Conservation (phyloP, 345 rosid species). For the Psidium guajava region DNA sequence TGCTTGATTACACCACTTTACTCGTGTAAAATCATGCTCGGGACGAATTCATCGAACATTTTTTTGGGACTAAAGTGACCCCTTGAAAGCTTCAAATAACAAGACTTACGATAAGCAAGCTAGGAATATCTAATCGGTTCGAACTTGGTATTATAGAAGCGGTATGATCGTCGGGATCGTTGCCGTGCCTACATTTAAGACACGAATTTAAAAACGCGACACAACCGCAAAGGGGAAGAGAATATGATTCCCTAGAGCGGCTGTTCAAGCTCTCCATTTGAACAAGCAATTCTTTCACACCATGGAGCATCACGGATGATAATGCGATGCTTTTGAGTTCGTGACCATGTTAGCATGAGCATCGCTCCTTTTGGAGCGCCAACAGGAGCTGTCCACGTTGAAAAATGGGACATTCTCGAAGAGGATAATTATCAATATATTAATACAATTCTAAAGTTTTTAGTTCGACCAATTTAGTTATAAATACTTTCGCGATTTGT, state of each 20-base stretch:
- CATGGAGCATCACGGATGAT: background rate
- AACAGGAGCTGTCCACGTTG: background rate
- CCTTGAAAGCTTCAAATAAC: background rate
- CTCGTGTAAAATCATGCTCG: accelerated
- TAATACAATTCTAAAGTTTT: background rate
- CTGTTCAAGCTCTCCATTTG: background rate
- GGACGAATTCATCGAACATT: background rate
- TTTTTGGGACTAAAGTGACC: background rate
- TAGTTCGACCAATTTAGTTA: background rate
- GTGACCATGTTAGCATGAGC: background rate
- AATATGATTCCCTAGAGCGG: background rate
- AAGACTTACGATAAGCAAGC: background rate
- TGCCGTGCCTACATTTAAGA: too few species aligned
- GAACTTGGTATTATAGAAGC: background rate
- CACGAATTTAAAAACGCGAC: background rate
- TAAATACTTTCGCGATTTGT: background rate
- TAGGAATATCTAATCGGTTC: background rate
- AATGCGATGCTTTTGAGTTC: background rate
- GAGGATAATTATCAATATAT: background rate
- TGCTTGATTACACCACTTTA: background rate
- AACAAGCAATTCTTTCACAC: background rate
- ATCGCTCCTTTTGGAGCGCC: background rate
- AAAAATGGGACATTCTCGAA: background rate
- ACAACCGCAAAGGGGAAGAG: background rate
- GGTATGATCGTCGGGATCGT: background rate